Percentiles rank a stretch among this genome's conserved stretches.
Conservation (phyloP, 305 asterid species). For the Fraxinus angustifolia region DNA sequence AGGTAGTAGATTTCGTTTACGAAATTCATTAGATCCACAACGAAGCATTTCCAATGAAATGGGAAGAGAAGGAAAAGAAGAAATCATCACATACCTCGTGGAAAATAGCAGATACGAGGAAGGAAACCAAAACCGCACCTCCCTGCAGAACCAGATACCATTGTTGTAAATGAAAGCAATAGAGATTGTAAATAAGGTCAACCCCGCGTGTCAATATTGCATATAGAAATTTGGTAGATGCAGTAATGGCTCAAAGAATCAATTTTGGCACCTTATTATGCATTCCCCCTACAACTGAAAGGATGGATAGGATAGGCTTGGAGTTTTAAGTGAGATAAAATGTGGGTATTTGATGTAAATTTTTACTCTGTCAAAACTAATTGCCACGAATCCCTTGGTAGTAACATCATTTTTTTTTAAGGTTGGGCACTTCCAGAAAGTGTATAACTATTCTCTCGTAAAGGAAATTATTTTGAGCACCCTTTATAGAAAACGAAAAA, state of each 20-base stretch:
- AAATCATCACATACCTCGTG: slow-evolving; percentile 71
- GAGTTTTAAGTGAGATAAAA: background rate
- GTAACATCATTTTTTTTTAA: background rate
- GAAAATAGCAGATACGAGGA: slow-evolving; percentile 89
- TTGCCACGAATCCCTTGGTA: background rate
- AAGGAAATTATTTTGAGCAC: background rate
- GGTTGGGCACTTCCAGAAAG: background rate
- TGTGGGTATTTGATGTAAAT: background rate
- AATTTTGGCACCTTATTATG: background rate
- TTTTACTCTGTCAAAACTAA: background rate
- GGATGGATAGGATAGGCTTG: background rate
- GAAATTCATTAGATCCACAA: slow-evolving; percentile 18
- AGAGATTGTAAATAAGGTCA: background rate
- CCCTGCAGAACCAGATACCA: slow-evolving; percentile 40
- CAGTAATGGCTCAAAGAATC: background rate
- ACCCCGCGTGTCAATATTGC: background rate
- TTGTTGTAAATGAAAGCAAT: background rate
- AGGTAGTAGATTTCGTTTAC: background rate
- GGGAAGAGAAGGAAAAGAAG: background rate
- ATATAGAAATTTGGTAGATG: background rate
- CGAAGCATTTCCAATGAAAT: slow-evolving; percentile 12
- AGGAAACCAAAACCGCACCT: slow-evolving; percentile 72
- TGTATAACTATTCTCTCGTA: background rate
- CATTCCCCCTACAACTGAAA: background rate
- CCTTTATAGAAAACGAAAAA: background rate